Conservation (phyloP, 2,329 filamentous ascomycete species). For the Gnomoniopsis sp. region DNA sequence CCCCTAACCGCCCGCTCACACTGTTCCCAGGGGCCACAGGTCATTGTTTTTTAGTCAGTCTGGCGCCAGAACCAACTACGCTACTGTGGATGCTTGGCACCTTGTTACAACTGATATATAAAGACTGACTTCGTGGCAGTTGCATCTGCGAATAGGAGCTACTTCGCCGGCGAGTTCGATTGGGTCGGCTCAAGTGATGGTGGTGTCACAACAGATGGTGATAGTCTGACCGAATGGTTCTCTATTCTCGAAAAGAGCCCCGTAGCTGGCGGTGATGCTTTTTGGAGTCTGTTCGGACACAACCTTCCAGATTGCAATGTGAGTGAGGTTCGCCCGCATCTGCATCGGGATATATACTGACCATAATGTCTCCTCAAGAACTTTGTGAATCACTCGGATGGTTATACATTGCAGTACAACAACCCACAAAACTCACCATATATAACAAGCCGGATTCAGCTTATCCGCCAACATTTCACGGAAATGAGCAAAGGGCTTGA, state of each 20-base stretch:
- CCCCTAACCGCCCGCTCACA: too few relatives aligned
- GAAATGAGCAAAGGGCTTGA: slow-evolving; percentile 33
- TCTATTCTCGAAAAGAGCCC: slow-evolving; percentile 35
- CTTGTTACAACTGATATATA: background rate
- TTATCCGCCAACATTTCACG: slow-evolving; percentile 42
- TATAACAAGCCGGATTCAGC: slow-evolving; percentile 34
- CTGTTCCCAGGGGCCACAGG: too few relatives aligned
- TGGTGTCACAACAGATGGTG: slow-evolving; percentile 22
- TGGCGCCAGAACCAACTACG: too few relatives aligned
- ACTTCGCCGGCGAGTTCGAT: slow-evolving; percentile 44
- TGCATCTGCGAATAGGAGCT: slow-evolving; percentile 35
- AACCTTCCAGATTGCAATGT: slow-evolving; percentile 41
- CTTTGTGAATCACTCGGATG: slow-evolving; percentile 43
- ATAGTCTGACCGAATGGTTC: slow-evolving; percentile 37
- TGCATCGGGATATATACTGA: background rate
- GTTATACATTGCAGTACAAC: slow-evolving; percentile 42
- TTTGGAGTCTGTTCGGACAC: slow-evolving; percentile 45
- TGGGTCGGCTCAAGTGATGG: slow-evolving; percentile 33
- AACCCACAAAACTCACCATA: slow-evolving; percentile 38
- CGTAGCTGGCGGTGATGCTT: slow-evolving; percentile 37
- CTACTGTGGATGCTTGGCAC: too few relatives aligned
- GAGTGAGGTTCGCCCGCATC: slow-evolving; percentile 15
- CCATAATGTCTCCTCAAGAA: slow-evolving; percentile 22
- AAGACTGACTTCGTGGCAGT: slow-evolving; percentile 22
- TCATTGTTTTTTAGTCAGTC: too few relatives aligned